A percentile compares a stretch with the other conserved stretches of the same genome.
phyloP scores from a whole-genome alignment of 2,329 filamentous ascomycete species.

The Diaporthe sp. region DNA sequence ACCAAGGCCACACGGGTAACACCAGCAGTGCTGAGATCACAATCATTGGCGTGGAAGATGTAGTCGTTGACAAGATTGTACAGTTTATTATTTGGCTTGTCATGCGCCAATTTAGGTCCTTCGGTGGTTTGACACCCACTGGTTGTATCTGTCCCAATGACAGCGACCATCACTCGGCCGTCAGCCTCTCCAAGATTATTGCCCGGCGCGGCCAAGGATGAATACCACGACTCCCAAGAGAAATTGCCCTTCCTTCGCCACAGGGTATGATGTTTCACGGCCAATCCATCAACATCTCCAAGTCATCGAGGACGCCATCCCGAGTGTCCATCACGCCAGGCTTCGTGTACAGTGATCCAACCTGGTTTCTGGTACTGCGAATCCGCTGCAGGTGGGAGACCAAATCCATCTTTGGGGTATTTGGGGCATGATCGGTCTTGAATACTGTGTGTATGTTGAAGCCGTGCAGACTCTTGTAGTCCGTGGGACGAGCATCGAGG shows the following conservation, averaged over 20 bases:
- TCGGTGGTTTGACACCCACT: too few relatives aligned
- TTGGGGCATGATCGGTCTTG: rapidly evolving
- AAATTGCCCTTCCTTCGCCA: too few relatives aligned
- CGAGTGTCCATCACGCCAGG: constrained; percentile 5
- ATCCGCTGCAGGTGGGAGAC: neutral
- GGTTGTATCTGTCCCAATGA: too few relatives aligned
- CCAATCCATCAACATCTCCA: neutral
- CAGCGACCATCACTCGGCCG: too few relatives aligned
- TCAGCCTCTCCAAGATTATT: too few relatives aligned
- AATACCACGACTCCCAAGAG: too few relatives aligned
- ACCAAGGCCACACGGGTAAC: neutral
- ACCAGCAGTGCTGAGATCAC: neutral
- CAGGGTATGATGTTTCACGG: neutral
- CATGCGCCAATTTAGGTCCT: too few relatives aligned
- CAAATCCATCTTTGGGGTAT: rapidly evolving
- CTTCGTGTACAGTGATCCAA: neutral
- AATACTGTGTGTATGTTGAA: rapidly evolving
- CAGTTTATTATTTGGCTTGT: too few relatives aligned
- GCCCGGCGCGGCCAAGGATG: too few relatives aligned
- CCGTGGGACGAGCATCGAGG: rapidly evolving
- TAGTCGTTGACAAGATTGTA: too few relatives aligned
- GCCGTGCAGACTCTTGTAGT: neutral
- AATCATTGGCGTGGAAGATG: too few relatives aligned
- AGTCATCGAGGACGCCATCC: neutral
- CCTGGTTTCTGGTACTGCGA: neutral